These are phyloP conservation scores for Discostella pseudostelligera DNA, from an alignment of 108 stramenopile genomes.

Conservation along the genomic window DNA sequence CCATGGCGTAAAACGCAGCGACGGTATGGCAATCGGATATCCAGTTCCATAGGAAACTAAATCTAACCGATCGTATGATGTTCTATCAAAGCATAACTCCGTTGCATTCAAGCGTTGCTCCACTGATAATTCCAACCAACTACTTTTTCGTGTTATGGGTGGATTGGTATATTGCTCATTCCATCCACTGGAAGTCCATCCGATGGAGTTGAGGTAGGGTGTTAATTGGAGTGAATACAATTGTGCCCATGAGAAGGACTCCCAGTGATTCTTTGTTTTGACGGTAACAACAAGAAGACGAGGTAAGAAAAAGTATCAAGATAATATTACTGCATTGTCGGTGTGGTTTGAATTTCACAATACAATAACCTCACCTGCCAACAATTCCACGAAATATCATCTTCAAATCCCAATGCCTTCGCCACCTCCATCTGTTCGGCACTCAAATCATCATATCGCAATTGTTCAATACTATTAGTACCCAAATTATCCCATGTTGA, in stretches of 20 bases:
- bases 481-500: conserved; percentile 19
- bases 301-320: background rate
- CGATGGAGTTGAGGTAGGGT: conserved; percentile 13
- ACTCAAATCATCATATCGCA: conserved; percentile 20
- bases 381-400: conserved; percentile 25
- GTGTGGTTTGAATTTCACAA: background rate
- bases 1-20: background rate
- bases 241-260: conserved; percentile 24
- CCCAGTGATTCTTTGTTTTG: conserved; percentile 10
- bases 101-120: conserved; percentile 10
- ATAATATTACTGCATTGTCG: background rate
- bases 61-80: conserved; percentile 22
- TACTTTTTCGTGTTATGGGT: background rate
- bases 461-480: conserved; percentile 12
- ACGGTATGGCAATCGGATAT: conserved; percentile 3
- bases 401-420: conserved; percentile 7
- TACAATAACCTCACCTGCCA: conserved; percentile 4
- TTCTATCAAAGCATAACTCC: conserved; percentile 20
- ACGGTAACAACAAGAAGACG: background rate
- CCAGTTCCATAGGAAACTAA: background rate
- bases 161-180: conserved; percentile 16
- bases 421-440: conserved; percentile 15
- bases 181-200: conserved; percentile 16
- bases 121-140: conserved; percentile 10
- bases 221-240: conserved; percentile 13